Evolutionary conservation across 2,329 filamentous ascomycete genomes (phyloP).

Genomic region (Trichothecium roseum): DNA sequence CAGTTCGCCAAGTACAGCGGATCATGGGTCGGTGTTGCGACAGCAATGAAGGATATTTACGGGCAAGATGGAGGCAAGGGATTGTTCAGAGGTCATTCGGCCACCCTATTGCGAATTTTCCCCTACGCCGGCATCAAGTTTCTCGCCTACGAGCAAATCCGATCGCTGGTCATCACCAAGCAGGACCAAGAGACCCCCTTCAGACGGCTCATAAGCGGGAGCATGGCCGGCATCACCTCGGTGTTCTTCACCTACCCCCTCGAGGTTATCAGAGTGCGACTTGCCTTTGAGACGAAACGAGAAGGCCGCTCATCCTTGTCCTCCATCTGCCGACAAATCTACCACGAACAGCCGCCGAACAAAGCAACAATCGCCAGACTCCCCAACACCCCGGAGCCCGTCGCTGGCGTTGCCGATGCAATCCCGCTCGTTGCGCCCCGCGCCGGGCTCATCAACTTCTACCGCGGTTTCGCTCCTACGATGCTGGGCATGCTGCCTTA

Average conservation of each 20-base stretch:
- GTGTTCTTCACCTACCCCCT: conserved; percentile 96
- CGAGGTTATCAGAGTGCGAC: conserved; percentile 81
- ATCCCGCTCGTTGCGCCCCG: conserved; percentile 41
- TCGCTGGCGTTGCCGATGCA: conserved; percentile 28
- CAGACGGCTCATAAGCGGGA: conserved; percentile 64
- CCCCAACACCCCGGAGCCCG: conserved; percentile 14
- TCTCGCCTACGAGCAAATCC: conserved; percentile 92
- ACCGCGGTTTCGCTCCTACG: conserved; percentile 85
- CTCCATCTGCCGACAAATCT: conserved; percentile 79
- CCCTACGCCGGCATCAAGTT: conserved; percentile 98
- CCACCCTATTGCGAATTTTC: conserved; percentile 87
- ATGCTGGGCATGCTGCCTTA: conserved; percentile 94
- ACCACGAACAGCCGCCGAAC: conserved; percentile 55
- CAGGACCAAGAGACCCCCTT: conserved; percentile 69
- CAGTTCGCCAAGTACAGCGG: conserved; percentile 89
- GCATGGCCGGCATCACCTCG: conserved; percentile 72
- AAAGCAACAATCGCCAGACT: conserved; percentile 17
- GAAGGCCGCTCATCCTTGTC: conserved; percentile 58
- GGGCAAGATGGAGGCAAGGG: conserved; percentile 61
- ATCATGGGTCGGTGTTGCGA: conserved; percentile 75
- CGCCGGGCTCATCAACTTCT: conserved; percentile 78
- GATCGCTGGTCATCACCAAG: conserved; percentile 62
- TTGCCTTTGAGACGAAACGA: conserved; percentile 87
- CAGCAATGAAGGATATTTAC: conserved; percentile 78
- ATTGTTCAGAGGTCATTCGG: conserved; percentile 88